Percentiles rank a stretch among this genome's conserved stretches.
Conservation (phyloP, 768 basidiomycete genomes). For the Trametes sanguinea region DNA sequence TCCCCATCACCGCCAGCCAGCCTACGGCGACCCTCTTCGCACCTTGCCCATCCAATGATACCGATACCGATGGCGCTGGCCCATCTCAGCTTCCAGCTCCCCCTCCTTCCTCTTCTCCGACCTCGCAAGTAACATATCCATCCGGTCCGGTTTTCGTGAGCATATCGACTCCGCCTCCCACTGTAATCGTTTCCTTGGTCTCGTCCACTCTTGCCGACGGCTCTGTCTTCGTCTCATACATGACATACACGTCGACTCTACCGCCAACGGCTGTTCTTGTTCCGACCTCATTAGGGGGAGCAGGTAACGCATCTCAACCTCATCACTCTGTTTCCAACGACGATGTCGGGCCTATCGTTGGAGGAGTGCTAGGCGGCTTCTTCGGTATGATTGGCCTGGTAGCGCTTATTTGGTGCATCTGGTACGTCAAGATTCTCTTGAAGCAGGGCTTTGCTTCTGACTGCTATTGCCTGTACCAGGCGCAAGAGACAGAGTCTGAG, state of each 20-base stretch:
- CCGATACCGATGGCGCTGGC: conserved; percentile 8
- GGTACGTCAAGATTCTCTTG: conserved; percentile 38
- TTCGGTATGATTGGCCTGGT: conserved; percentile 50
- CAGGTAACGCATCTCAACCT: conserved; percentile 7
- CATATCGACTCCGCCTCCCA: conserved; percentile 34
- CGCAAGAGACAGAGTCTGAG: conserved; percentile 40
- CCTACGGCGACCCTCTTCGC: conserved; percentile 45
- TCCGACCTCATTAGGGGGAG: conserved; percentile 14
- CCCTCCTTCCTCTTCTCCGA: neutral
- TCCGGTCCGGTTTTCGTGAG: conserved; percentile 8
- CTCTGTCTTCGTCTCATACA: conserved; percentile 36
- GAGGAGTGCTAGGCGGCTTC: conserved; percentile 57
- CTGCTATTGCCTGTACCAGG: conserved; percentile 31
- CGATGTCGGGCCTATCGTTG: conserved; percentile 50
- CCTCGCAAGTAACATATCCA: neutral
- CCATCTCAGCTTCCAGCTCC: conserved; percentile 3
- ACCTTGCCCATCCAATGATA: conserved; percentile 31
- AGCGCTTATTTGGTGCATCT: conserved; percentile 49
- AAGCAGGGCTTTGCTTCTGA: neutral
- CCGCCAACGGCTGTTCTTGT: conserved; percentile 34
- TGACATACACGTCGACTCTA: conserved; percentile 42
- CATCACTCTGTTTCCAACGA: conserved; percentile 25
- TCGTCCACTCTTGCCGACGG: conserved; percentile 46
- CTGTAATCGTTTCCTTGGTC: conserved; percentile 34
- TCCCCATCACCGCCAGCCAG: conserved; percentile 34